phyloP scores from a whole-genome alignment of 176 grass and related monocot genomes.

The Alloteropsis semialata region DNA sequence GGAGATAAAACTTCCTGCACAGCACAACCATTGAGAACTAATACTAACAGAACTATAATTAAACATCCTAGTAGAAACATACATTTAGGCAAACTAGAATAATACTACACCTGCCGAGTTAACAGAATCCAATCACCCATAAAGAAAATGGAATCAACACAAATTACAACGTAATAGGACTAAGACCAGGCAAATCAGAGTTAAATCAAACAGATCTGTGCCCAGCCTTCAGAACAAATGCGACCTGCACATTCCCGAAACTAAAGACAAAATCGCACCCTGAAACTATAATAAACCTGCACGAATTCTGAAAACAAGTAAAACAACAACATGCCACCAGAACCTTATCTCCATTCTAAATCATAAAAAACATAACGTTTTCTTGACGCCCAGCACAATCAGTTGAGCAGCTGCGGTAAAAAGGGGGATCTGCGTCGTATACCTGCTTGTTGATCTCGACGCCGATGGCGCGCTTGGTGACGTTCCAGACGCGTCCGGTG shows the following conservation, averaged over 20 bases:
- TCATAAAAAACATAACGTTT: neutral
- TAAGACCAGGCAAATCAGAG: neutral
- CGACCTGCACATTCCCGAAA: neutral
- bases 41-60: neutral
- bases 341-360: neutral
- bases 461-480: conserved; percentile 83
- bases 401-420: neutral
- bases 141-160: neutral
- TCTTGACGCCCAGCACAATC: neutral
- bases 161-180: neutral
- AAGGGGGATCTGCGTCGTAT: neutral
- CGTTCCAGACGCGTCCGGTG: conserved; percentile 73
- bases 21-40: neutral
- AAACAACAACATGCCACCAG: neutral
- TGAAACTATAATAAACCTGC: neutral
- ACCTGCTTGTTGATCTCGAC: conserved; percentile 93
- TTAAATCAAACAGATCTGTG: neutral
- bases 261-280: neutral
- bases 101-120: neutral
- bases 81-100: neutral
- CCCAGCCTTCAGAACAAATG: neutral
- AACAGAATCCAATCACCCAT: neutral
- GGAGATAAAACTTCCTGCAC: too few species aligned
- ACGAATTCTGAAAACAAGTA: neutral
- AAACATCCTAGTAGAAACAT: too few species aligned